Evolutionary conservation across 2,329 filamentous ascomycete genomes (phyloP).

Genomic region (Akanthomyces dipterigenus): DNA sequence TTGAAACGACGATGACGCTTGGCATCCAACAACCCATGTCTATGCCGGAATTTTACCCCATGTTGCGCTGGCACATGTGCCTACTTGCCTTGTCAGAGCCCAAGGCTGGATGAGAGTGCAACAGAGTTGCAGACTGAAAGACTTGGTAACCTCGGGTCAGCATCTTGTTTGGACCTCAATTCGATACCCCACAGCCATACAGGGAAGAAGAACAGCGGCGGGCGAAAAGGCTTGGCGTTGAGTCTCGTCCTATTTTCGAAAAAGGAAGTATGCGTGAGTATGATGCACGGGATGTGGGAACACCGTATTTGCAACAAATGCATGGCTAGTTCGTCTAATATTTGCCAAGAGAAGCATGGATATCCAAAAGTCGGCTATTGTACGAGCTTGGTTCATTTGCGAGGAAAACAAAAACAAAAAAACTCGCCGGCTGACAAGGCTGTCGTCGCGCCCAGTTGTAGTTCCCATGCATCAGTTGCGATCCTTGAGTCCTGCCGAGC

Average conservation of each 20-base stretch:
- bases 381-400: not conserved
- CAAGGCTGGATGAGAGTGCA: not conserved
- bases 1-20: not conserved
- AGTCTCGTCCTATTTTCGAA: not conserved
- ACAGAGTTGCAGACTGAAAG: not conserved
- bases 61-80: not conserved
- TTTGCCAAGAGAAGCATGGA: not conserved
- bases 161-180: slow-evolving; percentile 7
- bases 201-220: not conserved
- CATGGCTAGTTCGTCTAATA: not conserved
- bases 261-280: not conserved
- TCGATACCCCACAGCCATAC: not conserved
- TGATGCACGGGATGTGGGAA: not conserved
- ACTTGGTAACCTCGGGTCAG: not conserved
- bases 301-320: not conserved
- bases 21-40: not conserved
- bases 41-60: not conserved
- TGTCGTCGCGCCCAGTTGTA: not conserved
- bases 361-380: not conserved
- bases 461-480: not conserved
- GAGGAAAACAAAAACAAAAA: not conserved
- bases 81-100: not conserved
- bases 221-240: not conserved
- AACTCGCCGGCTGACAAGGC: not conserved
- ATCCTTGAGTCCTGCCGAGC: not conserved